Evolutionary conservation across 164 flowering plant species (phyloP), one percentile per base, ranked within the genome.

Genomic region (Dillenia turbinata): DNA sequence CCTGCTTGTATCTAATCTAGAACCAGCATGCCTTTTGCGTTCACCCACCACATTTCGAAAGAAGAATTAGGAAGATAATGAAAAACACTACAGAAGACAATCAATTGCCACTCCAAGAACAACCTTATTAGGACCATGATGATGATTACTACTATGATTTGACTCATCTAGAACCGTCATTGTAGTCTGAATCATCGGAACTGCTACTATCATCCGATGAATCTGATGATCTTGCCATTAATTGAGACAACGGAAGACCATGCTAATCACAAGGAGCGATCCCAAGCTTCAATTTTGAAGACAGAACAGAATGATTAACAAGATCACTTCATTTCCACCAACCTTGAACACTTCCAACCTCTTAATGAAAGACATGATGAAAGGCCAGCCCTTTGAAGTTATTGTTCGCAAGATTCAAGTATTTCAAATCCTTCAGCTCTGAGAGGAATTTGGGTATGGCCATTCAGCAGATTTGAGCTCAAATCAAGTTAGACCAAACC

Each of bases 41-140:
- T 78, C 78, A 86, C 53, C 74, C 66, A 75, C 97, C 91, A 63
- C 96, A 81, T 69, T 78, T 94, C 1, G 91, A 85, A 56, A 87
- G 73, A 53, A 82, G 79, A 57, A 94, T 68, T 44, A 89, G 62
- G 85, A 94, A 90, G 54, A 91, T 75, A 64, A 94, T 89, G 12
- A 94, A 74, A 70, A 94, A 94, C 7, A 89, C 83, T 24, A 94
- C 77, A 6, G 93, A 83, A 8, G 97, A 82, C 58, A 94, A 61
- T 75, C 97, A 85, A 94, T 89, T 40, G 96, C 95, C 51, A 89
- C 84, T 15, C 92, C 98, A 76, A 94, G 91, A 67, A 94, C 96
- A 61, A 89, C 71, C 85, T 87, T 91, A 68, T 68, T 90, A 13
- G 97, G 96, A 9, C 97, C 98, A 60, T 80, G 87, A 11, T 71